Conservation (phyloP, 2,329 filamentous ascomycete species). For the Aspergillus fischeri region DNA sequence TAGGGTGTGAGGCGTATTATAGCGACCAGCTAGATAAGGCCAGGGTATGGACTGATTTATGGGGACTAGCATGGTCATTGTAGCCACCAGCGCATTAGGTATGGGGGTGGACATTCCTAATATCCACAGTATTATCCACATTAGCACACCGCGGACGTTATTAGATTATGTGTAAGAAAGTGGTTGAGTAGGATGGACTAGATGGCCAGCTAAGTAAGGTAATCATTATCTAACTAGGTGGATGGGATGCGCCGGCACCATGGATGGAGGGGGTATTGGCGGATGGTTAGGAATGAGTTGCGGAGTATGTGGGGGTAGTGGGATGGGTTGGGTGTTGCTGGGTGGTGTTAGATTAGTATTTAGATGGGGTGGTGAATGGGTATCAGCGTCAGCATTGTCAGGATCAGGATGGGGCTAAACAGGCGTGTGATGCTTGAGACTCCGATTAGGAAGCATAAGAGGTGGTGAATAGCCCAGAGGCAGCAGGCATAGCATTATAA, state of each 20-base stretch:
- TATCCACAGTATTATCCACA: too few relatives aligned
- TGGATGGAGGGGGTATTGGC: background rate
- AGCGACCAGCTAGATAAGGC: too few relatives aligned
- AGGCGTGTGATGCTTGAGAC: background rate
- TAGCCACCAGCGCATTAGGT: too few relatives aligned
- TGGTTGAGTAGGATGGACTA: too few relatives aligned
- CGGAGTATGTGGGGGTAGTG: background rate
- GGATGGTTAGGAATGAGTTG: background rate
- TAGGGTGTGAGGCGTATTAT: too few relatives aligned
- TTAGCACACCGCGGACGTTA: too few relatives aligned
- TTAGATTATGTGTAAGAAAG: too few relatives aligned
- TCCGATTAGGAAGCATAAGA: background rate
- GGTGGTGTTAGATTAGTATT: background rate
- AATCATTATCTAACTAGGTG: constrained; percentile 3
- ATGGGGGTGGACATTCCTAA: too few relatives aligned
- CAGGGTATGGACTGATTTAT: too few relatives aligned
- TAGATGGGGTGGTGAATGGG: background rate
- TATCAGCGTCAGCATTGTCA: background rate
- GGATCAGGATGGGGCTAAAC: background rate
- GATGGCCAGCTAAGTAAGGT: background rate
- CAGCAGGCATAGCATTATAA: too few relatives aligned
- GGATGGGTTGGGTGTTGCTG: background rate
- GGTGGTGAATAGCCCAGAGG: too few relatives aligned
- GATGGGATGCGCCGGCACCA: background rate
- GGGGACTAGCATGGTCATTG: too few relatives aligned